Evolutionary conservation across 129 eudicot genomes (phyloP).

Genomic region (Pulicaria dysenterica): DNA sequence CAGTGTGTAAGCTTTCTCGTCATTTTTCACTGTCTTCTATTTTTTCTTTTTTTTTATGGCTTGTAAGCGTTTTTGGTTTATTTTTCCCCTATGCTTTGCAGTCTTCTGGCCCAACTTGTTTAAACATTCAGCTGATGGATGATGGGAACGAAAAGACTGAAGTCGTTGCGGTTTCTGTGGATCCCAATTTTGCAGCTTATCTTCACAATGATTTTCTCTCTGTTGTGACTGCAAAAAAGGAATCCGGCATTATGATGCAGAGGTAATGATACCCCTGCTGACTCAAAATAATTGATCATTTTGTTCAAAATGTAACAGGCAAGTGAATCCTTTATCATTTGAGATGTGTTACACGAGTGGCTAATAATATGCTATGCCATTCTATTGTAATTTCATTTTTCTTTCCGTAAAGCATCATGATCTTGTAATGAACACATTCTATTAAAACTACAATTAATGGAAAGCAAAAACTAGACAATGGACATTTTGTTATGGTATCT

Average conservation of each 20-base stretch:
- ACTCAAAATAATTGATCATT: not conserved
- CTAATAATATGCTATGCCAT: not conserved
- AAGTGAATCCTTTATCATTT: conserved; percentile 6
- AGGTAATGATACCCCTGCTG: conserved; percentile 49
- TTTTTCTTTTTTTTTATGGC: not conserved
- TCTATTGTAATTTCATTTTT: not conserved
- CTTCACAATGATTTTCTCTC: conserved; percentile 80
- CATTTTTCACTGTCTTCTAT: not conserved
- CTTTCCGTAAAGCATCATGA: not conserved
- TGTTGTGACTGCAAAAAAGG: conserved; percentile 57
- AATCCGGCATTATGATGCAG: conserved; percentile 60
- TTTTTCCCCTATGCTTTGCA: conserved; percentile 36
- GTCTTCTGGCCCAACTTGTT: conserved; percentile 62
- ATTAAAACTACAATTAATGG: not conserved
- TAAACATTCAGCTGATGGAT: conserved; percentile 87
- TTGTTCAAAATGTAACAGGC: not conserved
- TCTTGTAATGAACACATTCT: conserved; percentile 6
- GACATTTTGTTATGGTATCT: not conserved
- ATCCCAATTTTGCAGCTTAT: conserved; percentile 83
- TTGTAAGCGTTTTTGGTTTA: not conserved
- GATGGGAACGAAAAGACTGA: conserved; percentile 87
- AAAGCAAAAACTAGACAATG: not conserved
- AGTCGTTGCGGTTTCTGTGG: conserved; percentile 80
- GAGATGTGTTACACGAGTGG: not conserved
- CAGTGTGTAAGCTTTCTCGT: conserved; percentile 71